Percentiles rank a stretch among this genome's conserved stretches.
These are phyloP conservation scores for Uronychia binucleata DNA, from an alignment of 73 alveolate species.

Conservation along the genomic window DNA sequence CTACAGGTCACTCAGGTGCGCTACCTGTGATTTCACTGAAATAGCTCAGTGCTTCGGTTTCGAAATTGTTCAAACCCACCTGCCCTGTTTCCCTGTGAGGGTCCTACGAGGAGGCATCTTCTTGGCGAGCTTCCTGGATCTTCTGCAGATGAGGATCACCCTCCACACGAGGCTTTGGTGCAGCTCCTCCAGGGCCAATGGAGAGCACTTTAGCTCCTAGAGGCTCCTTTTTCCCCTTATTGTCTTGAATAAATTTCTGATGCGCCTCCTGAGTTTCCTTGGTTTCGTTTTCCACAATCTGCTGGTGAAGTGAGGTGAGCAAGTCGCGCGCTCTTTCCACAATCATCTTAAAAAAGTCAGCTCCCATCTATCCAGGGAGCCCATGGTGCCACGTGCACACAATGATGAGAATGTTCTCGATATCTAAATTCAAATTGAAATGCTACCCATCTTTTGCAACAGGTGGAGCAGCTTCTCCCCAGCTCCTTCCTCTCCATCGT, in stretches of 20 bases:
- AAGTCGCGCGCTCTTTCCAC: conserved; percentile 66
- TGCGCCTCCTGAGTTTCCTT: not conserved
- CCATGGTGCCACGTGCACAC: conserved; percentile 59
- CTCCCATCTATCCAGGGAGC: conserved; percentile 40
- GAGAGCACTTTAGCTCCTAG: conserved; percentile 18
- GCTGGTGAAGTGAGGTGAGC: conserved; percentile 48
- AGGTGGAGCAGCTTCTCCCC: conserved; percentile 69
- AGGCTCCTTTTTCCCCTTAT: conserved; percentile 13
- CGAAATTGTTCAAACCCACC: not conserved
- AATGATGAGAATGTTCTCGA: conserved; percentile 62
- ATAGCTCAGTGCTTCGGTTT: not conserved
- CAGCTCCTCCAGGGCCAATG: conserved; percentile 16
- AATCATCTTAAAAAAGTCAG: conserved; percentile 50
- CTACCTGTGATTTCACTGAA: conserved; percentile 27
- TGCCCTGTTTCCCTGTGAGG: not conserved
- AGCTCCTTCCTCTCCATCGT: conserved; percentile 69
- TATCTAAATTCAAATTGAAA: not conserved
- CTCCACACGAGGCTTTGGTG: not conserved
- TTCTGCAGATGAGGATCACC: not conserved
- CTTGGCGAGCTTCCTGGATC: not conserved
- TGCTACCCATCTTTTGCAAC: conserved; percentile 55
- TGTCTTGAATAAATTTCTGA: conserved; percentile 5
- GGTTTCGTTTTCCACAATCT: conserved; percentile 23
- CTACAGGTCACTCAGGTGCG: not conserved
- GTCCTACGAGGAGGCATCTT: not conserved